Evolutionary conservation across 352 stramenopile genomes (phyloP).

Genomic region (Globisporangium megalacanthum): DNA sequence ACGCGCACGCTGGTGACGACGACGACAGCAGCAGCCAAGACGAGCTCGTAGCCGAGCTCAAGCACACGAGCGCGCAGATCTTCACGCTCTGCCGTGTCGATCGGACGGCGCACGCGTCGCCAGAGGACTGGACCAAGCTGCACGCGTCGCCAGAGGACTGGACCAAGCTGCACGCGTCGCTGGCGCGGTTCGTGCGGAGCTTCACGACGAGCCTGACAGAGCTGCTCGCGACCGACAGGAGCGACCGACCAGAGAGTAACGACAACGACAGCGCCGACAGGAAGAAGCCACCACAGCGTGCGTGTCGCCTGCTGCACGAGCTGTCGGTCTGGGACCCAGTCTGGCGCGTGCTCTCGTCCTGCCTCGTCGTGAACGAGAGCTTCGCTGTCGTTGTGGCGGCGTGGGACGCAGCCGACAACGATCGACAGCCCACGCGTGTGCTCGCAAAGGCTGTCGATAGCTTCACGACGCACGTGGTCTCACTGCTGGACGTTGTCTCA

Average conservation of each 20-base stretch:
- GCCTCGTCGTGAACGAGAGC: too few species aligned
- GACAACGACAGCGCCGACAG: conserved; percentile 7
- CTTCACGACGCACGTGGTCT: too few species aligned
- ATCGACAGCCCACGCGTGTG: too few species aligned
- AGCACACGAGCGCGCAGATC: conserved; percentile 10
- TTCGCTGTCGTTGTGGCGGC: too few species aligned
- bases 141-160: background rate
- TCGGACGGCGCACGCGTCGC: background rate
- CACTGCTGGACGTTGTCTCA: too few species aligned
- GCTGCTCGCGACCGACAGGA: conserved; percentile 4
- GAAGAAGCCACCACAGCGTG: background rate
- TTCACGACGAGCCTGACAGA: conserved; percentile 1
- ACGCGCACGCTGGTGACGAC: conserved; percentile 8
- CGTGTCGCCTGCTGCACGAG: background rate
- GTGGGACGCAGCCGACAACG: too few species aligned
- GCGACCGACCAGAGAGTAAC: background rate
- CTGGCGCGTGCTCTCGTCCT: conserved; percentile 19
- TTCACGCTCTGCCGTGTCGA: conserved; percentile 7
- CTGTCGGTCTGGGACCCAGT: conserved; percentile 30
- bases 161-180: background rate
- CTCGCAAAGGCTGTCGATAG: too few species aligned
- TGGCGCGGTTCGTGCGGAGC: conserved; percentile 6
- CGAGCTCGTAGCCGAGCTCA: conserved; percentile 15
- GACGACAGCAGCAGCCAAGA: background rate
- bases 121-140: background rate